These are phyloP conservation scores for Metschnikowia lachancei DNA, from an alignment of 805 yeast species.

Conservation along the genomic window DNA sequence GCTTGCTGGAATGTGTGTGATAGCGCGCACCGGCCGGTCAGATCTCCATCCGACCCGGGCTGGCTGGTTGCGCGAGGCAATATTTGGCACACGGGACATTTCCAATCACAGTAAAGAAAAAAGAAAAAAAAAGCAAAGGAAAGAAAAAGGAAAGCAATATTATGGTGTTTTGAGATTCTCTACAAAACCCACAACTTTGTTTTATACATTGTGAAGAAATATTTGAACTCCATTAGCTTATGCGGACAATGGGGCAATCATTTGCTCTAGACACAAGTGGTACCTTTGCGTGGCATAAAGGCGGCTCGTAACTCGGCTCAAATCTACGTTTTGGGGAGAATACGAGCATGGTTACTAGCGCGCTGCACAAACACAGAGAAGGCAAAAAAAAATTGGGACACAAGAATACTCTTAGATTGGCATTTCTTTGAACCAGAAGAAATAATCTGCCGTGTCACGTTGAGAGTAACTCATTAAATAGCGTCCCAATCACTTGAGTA, in stretches of 20 bases:
- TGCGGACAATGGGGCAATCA: too few relatives aligned
- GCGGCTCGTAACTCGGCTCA: neutral
- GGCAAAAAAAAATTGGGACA: neutral
- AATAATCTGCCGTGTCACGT: neutral
- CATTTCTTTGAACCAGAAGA: neutral
- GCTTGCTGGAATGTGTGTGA: neutral
- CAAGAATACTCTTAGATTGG: neutral
- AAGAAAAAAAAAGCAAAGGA: too few relatives aligned
- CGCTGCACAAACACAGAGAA: constrained; percentile 9
- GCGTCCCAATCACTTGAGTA: neutral
- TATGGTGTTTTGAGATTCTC: too few relatives aligned
- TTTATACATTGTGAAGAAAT: too few relatives aligned
- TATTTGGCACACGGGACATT: too few relatives aligned
- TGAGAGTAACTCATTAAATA: neutral
- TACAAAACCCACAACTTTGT: too few relatives aligned
- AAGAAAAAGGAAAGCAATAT: too few relatives aligned
- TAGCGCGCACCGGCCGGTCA: neutral
- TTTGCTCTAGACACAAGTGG: neutral
- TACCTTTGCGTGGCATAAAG: neutral
- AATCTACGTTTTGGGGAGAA: neutral
- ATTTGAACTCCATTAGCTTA: too few relatives aligned
- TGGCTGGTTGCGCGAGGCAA: neutral
- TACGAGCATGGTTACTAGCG: constrained; percentile 3
- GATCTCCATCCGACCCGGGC: neutral
- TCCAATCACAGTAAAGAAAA: too few relatives aligned